These are phyloP conservation scores for Metschnikowia arizonensis DNA, from an alignment of 805 yeast genomes.

Conservation along the genomic window DNA sequence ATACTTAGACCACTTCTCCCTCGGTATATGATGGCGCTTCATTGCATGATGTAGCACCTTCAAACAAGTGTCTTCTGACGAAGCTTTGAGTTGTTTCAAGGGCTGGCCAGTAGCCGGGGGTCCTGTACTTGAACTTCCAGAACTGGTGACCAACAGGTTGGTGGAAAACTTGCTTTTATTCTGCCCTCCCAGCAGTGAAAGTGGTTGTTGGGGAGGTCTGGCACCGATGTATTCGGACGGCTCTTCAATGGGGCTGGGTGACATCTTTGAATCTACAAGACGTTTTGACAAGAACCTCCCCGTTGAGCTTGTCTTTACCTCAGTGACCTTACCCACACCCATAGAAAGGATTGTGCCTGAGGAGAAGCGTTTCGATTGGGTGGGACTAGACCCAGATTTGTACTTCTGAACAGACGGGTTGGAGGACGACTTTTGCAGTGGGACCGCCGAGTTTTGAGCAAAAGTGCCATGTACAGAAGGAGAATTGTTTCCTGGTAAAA, in stretches of 20 bases:
- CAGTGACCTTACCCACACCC: constrained; percentile 41
- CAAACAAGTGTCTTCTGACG: constrained; percentile 87
- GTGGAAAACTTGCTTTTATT: constrained; percentile 12
- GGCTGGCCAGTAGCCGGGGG: constrained; percentile 42
- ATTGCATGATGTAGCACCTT: constrained; percentile 84
- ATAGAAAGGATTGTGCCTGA: constrained; percentile 36
- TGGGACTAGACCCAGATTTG: constrained; percentile 13
- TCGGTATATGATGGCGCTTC: constrained; percentile 73
- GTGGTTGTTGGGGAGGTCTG: constrained; percentile 6
- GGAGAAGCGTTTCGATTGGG: constrained; percentile 33
- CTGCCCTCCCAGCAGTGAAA: not conserved
- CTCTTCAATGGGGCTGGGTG: constrained; percentile 10
- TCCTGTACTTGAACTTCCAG: constrained; percentile 2
- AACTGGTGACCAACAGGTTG: constrained; percentile 8
- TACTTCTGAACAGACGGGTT: constrained; percentile 5
- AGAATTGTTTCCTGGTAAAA: not conserved
- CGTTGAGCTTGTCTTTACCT: constrained; percentile 8
- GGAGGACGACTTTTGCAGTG: constrained; percentile 2
- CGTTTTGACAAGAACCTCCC: constrained; percentile 14
- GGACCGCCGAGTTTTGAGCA: constrained; percentile 1
- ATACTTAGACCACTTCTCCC: constrained; percentile 82
- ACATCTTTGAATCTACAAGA: constrained; percentile 13
- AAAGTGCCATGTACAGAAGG: constrained; percentile 2
- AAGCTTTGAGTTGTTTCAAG: constrained; percentile 75
- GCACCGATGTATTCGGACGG: constrained; percentile 1